Conservation (phyloP, 2,329 filamentous ascomycete genomes). For the Ascochyta lentis region DNA sequence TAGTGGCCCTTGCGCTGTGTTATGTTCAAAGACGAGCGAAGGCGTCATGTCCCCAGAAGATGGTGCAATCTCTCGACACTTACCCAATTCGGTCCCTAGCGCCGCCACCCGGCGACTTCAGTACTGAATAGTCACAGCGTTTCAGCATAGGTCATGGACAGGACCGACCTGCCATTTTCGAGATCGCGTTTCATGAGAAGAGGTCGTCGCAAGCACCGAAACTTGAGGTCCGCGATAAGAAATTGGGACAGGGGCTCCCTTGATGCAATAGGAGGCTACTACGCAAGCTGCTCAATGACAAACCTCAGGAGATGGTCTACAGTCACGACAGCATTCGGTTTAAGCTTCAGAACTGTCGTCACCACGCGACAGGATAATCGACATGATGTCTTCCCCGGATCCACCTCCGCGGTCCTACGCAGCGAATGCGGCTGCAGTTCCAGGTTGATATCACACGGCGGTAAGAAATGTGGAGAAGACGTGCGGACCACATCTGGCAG, state of each 20-base stretch:
- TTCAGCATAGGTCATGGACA: constrained; percentile 8
- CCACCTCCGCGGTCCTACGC: constrained; percentile 4
- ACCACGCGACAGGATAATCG: background rate
- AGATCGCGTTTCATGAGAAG: constrained; percentile 9
- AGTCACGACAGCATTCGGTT: background rate
- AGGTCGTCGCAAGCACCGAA: constrained; percentile 7
- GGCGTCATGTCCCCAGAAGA: constrained; percentile 27
- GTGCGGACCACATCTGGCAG: constrained; percentile 10
- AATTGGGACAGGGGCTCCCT: background rate
- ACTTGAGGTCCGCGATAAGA: background rate
- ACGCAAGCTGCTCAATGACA: background rate
- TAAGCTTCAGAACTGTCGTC: background rate
- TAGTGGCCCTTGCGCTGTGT: constrained; percentile 11
- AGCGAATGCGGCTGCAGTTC: constrained; percentile 12
- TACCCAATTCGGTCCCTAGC: constrained; percentile 23
- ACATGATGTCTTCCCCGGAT: constrained; percentile 18
- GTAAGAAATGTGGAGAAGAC: constrained; percentile 18
- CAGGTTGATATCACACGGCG: constrained; percentile 5
- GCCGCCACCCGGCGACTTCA: constrained; percentile 22
- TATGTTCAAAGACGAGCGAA: constrained; percentile 21
- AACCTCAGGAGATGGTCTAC: background rate
- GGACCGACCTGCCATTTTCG: constrained; percentile 17
- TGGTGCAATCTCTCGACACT: constrained; percentile 13
- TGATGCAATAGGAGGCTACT: background rate
- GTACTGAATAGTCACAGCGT: constrained; percentile 10